Conservation (phyloP, 2,329 filamentous ascomycete species). For the Fusarium sp. region DNA sequence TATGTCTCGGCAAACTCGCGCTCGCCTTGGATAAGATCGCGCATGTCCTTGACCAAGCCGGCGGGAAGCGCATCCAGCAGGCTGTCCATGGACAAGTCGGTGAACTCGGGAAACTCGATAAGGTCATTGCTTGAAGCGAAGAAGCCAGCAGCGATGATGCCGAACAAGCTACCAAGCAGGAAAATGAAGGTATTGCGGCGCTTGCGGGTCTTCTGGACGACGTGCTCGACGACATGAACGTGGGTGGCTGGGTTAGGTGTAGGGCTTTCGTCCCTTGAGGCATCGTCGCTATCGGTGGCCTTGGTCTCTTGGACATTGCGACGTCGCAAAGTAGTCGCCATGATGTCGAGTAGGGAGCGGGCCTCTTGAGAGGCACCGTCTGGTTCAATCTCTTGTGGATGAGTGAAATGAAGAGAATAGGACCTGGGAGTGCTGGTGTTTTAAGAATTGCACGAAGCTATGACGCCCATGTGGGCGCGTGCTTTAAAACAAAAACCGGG, state of each 20-base stretch:
- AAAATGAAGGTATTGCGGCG: slow-evolving; percentile 87
- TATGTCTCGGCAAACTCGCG: slow-evolving; percentile 86
- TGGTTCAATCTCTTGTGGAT: slow-evolving; percentile 19
- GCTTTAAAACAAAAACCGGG: slow-evolving; percentile 40
- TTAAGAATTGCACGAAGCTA: slow-evolving; percentile 31
- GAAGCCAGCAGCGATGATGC: slow-evolving; percentile 87
- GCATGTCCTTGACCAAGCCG: slow-evolving; percentile 86
- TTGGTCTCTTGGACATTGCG: slow-evolving; percentile 44
- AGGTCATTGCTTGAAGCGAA: slow-evolving; percentile 92
- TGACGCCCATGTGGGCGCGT: slow-evolving; percentile 41
- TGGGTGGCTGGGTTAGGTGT: slow-evolving; percentile 45
- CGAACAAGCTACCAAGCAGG: slow-evolving; percentile 87
- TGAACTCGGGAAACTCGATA: slow-evolving; percentile 79
- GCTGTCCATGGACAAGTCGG: slow-evolving; percentile 84
- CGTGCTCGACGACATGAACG: slow-evolving; percentile 59
- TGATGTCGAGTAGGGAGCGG: slow-evolving; percentile 30
- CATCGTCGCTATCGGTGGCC: slow-evolving; percentile 34
- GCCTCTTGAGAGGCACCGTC: slow-evolving; percentile 36
- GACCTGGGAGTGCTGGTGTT: slow-evolving; percentile 9
- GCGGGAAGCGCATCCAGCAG: slow-evolving; percentile 90
- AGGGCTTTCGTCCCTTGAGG: slow-evolving; percentile 45
- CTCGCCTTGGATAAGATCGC: slow-evolving; percentile 87
- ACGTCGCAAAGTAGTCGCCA: slow-evolving; percentile 52
- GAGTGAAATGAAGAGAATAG: slow-evolving; percentile 1
- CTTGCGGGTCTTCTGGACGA: slow-evolving; percentile 69